Conservation (phyloP, 371 early-diverging fungal genomes). For the Umbelopsis sp. region DNA sequence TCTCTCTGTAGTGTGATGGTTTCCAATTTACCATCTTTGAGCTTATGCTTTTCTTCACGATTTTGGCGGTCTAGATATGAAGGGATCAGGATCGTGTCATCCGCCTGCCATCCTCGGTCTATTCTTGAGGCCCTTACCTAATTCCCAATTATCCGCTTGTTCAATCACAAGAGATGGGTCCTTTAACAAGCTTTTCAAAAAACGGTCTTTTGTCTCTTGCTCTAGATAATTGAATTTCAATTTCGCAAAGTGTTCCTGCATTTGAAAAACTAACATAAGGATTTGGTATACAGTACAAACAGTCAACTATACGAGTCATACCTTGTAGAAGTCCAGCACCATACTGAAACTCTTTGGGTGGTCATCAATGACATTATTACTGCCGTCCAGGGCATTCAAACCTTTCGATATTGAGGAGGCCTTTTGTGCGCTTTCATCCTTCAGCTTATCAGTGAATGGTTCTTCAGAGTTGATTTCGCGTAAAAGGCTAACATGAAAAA, state of each 20-base stretch:
- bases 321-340: background rate
- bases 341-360: conserved; percentile 5
- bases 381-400: background rate
- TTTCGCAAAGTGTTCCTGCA: conserved; percentile 56
- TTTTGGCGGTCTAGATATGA: conserved; percentile 24
- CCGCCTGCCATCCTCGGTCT: conserved; percentile 7
- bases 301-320: background rate
- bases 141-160: conserved; percentile 31
- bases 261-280: background rate
- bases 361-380: background rate
- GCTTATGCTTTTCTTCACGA: conserved; percentile 25
- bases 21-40: conserved; percentile 28
- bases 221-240: conserved; percentile 59
- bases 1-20: conserved; percentile 10
- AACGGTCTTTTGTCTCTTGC: conserved; percentile 59
- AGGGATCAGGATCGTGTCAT: conserved; percentile 9
- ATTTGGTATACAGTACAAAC: background rate
- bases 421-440: conserved; percentile 4
- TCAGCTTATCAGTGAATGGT: background rate
- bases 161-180: conserved; percentile 42
- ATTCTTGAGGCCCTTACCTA: conserved; percentile 26
- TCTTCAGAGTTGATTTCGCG: background rate
- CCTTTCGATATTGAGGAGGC: background rate
- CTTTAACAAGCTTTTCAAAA: conserved; percentile 44
- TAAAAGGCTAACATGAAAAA: background rate